Conservation (phyloP, 2,329 filamentous ascomycete genomes). For the Cercospora zeae-maydis region DNA sequence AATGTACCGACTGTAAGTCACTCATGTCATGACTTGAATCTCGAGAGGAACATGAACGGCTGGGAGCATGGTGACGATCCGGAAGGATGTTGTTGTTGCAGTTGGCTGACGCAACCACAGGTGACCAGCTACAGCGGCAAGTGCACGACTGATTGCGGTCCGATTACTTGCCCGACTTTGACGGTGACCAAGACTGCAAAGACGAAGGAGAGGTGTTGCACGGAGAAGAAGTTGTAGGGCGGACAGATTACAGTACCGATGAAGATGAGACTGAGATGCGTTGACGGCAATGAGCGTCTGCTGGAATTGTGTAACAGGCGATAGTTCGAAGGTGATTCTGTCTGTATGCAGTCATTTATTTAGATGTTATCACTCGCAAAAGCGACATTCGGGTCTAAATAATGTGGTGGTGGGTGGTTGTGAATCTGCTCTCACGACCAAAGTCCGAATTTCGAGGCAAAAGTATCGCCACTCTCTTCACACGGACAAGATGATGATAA, state of each 20-base stretch:
- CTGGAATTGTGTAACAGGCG: neutral
- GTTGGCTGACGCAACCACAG: neutral
- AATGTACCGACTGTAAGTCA: conserved; percentile 11
- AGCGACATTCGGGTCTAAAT: neutral
- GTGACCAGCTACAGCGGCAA: conserved; percentile 6
- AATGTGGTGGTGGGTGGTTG: too few species aligned
- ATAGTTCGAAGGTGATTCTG: neutral
- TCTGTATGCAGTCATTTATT: neutral
- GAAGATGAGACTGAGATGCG: neutral
- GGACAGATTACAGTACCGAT: neutral
- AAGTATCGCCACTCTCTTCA: neutral
- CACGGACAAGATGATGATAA: neutral
- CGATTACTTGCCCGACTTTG: conserved; percentile 17
- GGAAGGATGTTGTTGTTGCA: neutral
- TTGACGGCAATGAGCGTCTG: neutral
- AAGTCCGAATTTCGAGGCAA: neutral
- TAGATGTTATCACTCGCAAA: neutral
- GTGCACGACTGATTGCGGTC: conserved; percentile 16
- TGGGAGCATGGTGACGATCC: neutral
- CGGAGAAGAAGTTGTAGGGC: neutral
- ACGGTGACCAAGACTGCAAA: conserved; percentile 10
- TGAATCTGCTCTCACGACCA: neutral
- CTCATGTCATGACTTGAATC: neutral
- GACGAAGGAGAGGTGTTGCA: conserved; percentile 10
- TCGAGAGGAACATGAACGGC: neutral